Conservation (phyloP, 495 filamentous ascomycete genomes). For the Durotheca rogersii region DNA sequence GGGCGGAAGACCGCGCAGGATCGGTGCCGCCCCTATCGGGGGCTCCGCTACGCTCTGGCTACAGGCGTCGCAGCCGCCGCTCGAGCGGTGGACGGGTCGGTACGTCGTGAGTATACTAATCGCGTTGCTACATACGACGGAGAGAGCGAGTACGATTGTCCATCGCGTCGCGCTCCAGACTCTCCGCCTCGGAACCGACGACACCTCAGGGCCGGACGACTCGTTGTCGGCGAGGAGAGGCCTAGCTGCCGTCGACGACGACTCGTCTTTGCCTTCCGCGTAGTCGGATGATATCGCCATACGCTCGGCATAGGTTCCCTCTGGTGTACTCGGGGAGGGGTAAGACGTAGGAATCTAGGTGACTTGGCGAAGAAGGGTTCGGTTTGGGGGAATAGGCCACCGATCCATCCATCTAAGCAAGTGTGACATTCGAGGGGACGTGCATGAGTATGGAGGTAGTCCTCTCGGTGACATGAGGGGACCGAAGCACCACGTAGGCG, state of each 20-base stretch:
- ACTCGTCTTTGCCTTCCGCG: constrained; percentile 9
- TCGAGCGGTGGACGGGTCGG: neutral
- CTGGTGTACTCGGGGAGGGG: neutral
- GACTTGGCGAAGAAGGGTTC: neutral
- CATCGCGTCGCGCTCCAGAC: constrained; percentile 1
- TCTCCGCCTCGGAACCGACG: neutral
- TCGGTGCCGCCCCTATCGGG: constrained; percentile 6
- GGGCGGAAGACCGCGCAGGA: constrained; percentile 1
- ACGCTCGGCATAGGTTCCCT: neutral
- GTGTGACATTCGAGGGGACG: no score
- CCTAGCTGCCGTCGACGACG: constrained; percentile 7
- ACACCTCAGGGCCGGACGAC: neutral
- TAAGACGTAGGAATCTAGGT: neutral
- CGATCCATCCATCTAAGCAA: neutral
- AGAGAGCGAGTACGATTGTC: constrained; percentile 1
- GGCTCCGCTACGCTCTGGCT: constrained; percentile 16
- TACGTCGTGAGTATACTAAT: constrained; percentile 4
- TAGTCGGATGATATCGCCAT: constrained; percentile 12
- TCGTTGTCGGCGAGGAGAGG: constrained; percentile 5
- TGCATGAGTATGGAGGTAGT: no score
- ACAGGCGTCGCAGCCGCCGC: no score
- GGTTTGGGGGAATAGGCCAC: neutral
- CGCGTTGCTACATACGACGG: constrained; percentile 2
- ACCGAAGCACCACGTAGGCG: no score
- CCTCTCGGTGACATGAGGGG: no score